phyloP scores from a whole-genome alignment of 306 rosid genomes.

The Castanopsis chinensis region DNA sequence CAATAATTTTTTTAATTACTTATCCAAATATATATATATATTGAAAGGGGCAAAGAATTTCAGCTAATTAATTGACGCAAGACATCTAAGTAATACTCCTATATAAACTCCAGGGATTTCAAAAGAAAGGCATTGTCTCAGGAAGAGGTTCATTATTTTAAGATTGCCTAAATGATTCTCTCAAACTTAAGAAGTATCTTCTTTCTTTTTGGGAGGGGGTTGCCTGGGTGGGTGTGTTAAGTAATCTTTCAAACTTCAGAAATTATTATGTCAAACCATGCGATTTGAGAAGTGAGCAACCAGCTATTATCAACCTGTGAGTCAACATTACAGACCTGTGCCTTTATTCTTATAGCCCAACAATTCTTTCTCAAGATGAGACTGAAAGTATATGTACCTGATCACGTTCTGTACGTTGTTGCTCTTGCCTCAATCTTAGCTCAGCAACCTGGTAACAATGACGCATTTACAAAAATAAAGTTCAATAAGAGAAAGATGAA shows the following conservation, averaged over 20 bases:
- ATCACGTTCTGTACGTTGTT: constrained; percentile 38
- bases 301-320: neutral
- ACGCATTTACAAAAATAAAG: constrained; percentile 8
- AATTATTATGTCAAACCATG: neutral
- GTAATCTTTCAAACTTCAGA: neutral
- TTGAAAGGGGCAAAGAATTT: neutral
- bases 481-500: constrained; percentile 8
- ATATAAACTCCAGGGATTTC: neutral
- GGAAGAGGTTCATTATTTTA: neutral
- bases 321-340: too few relatives aligned
- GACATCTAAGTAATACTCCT: neutral
- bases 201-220: too few relatives aligned
- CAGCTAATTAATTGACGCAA: neutral
- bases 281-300: neutral
- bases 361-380: neutral
- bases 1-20: too few relatives aligned
- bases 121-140: neutral
- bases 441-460: constrained; percentile 61
- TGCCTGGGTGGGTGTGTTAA: too few relatives aligned
- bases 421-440: constrained; percentile 55
- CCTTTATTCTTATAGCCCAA: neutral
- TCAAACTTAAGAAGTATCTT: neutral
- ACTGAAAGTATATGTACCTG: constrained; percentile 42
- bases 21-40: neutral
- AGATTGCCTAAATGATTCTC: neutral